Conservation (phyloP, 2,329 filamentous ascomycete genomes). For the Kalaharituber pfeilii region DNA sequence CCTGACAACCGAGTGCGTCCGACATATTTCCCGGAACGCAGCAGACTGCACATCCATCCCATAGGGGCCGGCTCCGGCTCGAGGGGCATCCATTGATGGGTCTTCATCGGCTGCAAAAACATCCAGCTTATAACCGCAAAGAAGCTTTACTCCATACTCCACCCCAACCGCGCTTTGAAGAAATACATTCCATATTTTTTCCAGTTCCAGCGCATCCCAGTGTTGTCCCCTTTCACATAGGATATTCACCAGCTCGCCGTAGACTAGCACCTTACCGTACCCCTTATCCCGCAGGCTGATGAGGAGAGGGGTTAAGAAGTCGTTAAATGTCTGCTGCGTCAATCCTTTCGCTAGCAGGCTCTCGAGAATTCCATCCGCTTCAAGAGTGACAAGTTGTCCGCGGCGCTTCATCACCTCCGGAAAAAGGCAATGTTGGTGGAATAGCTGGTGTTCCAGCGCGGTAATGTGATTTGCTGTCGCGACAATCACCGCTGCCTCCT, state of each 20-base stretch:
- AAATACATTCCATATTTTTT: conserved; percentile 17
- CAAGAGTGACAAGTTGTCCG: conserved; percentile 15
- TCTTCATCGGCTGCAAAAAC: conserved; percentile 18
- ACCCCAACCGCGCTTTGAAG: conserved; percentile 1
- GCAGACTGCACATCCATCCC: neutral
- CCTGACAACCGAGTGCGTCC: neutral
- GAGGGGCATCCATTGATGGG: neutral
- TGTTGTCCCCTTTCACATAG: conserved; percentile 16
- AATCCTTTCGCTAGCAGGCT: conserved; percentile 10
- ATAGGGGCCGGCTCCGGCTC: neutral
- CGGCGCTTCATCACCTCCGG: conserved; percentile 17
- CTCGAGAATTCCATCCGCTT: conserved; percentile 14
- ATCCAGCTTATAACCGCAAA: conserved; percentile 19
- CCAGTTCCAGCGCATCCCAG: conserved; percentile 14
- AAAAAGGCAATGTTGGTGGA: conserved; percentile 16
- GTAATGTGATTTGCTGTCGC: conserved; percentile 17
- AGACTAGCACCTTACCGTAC: conserved; percentile 16
- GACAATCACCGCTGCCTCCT: conserved; percentile 18
- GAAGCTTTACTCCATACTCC: conserved; percentile 13
- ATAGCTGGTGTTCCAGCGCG: conserved; percentile 16
- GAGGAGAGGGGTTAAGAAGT: conserved; percentile 14
- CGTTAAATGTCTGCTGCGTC: conserved; percentile 10
- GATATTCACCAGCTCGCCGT: conserved; percentile 19
- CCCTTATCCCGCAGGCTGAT: conserved; percentile 9
- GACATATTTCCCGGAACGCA: neutral